Evolutionary conservation across 179 eudicot species (phyloP).

Genomic region (Beta corolliflora): DNA sequence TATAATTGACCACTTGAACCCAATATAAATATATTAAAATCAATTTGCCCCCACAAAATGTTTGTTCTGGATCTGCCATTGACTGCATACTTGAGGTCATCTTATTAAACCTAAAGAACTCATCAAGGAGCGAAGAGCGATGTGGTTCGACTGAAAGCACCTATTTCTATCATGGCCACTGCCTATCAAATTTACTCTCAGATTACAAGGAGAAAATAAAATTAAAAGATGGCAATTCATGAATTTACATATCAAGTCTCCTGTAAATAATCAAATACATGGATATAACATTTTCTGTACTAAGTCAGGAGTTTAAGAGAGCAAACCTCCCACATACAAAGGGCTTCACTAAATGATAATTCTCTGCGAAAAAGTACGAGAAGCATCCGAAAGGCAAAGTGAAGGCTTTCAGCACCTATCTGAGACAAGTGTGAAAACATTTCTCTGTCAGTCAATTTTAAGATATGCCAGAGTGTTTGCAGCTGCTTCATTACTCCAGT

Average conservation of each 20-base stretch:
- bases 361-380: slow-evolving; percentile 96
- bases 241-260: not conserved
- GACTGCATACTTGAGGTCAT: not conserved
- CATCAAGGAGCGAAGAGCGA: not conserved
- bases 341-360: slow-evolving; percentile 87
- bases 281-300: slow-evolving; percentile 2
- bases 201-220: not conserved
- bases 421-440: slow-evolving; percentile 83
- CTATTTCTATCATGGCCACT: not conserved
- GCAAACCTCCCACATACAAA: slow-evolving; percentile 99
- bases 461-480: slow-evolving; percentile 83
- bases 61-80: no score
- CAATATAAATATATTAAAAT: no score
- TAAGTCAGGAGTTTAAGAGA: slow-evolving; percentile 28
- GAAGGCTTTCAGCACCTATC: slow-evolving; percentile 99
- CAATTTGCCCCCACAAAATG: no score
- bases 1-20: no score
- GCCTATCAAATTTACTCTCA: not conserved
- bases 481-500: slow-evolving; percentile 99
- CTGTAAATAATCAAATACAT: not conserved
- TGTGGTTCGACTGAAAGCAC: not conserved
- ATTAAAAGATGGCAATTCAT: not conserved
- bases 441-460: slow-evolving; percentile 81
- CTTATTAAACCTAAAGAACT: not conserved
- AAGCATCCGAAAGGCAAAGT: slow-evolving; percentile 97